A percentile compares a stretch with the other conserved stretches of the same genome.
phyloP scores from a whole-genome alignment of 441 rosid species.

The Pelargonium fulgidum region DNA sequence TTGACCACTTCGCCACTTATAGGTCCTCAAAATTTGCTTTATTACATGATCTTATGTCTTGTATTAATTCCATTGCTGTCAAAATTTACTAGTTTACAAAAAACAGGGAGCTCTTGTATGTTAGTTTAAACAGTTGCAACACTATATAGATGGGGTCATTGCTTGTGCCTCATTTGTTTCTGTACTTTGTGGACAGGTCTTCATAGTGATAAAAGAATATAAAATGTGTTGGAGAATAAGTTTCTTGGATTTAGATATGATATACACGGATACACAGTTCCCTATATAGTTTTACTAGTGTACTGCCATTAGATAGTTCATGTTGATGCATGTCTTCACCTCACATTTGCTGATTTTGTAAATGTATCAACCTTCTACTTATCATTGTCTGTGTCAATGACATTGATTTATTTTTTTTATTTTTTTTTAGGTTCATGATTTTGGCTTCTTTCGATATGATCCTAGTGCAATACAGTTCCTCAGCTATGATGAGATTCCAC shows the following conservation, averaged over 20 bases:
- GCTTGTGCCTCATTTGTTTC: constrained; percentile 5
- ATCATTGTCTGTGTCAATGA: constrained; percentile 13
- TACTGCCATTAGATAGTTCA: constrained; percentile 6
- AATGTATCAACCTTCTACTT: neutral
- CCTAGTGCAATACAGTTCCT: constrained; percentile 74
- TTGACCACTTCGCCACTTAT: neutral
- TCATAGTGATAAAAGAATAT: neutral
- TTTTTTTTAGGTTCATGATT: constrained; percentile 82
- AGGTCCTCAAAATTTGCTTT: constrained; percentile 2
- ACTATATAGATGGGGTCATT: neutral
- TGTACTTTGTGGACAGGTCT: neutral
- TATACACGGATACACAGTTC: neutral
- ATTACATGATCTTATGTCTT: neutral
- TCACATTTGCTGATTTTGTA: neutral
- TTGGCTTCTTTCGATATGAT: constrained; percentile 93
- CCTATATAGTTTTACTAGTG: neutral
- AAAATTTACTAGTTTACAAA: neutral
- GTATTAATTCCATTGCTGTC: neutral
- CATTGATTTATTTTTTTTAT: constrained; percentile 23
- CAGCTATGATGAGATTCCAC: constrained; percentile 91
- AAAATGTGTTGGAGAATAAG: neutral
- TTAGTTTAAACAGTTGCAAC: neutral
- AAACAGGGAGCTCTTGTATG: neutral
- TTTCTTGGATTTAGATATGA: constrained; percentile 3
- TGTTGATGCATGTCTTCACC: constrained; percentile 11